phyloP scores from a whole-genome alignment of 1,139 yeast species.

The Protomyces lactucae-debilis region DNA sequence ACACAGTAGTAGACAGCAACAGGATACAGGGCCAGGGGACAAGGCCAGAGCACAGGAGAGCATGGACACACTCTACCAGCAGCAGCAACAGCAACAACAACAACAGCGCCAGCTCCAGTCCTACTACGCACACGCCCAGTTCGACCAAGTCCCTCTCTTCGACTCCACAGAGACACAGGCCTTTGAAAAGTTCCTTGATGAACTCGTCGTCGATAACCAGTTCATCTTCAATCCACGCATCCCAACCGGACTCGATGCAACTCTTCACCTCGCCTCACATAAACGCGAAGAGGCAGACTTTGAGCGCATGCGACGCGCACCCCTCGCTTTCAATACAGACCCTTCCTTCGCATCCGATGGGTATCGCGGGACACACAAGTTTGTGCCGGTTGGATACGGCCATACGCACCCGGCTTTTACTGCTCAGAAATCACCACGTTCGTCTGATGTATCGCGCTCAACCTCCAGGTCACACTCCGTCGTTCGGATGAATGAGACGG shows the following conservation, averaged over 20 bases:
- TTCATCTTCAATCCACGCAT: constrained; percentile 39
- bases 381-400: constrained; percentile 16
- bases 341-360: constrained; percentile 31
- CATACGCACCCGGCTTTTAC: constrained; percentile 16
- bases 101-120: neutral
- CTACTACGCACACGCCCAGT: neutral
- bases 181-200: constrained; percentile 41
- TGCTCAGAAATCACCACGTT: constrained; percentile 28
- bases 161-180: constrained; percentile 41
- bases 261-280: constrained; percentile 7
- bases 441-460: constrained; percentile 13
- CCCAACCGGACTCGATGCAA: constrained; percentile 38
- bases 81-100: neutral
- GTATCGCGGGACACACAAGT: constrained; percentile 30
- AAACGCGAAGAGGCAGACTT: constrained; percentile 27
- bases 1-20: too few relatives aligned
- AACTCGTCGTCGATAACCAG: constrained; percentile 41
- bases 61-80: neutral
- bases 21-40: too few relatives aligned
- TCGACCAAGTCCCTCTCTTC: constrained; percentile 33
- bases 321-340: constrained; percentile 32
- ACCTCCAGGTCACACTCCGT: constrained; percentile 1
- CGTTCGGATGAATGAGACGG: neutral
- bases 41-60: too few relatives aligned
- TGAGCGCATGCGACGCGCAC: constrained; percentile 32